Evolutionary conservation across 805 yeast genomes (phyloP), one percentile per base, ranked within the genome.

Genomic region (Zygosaccharomyces siamensis): DNA sequence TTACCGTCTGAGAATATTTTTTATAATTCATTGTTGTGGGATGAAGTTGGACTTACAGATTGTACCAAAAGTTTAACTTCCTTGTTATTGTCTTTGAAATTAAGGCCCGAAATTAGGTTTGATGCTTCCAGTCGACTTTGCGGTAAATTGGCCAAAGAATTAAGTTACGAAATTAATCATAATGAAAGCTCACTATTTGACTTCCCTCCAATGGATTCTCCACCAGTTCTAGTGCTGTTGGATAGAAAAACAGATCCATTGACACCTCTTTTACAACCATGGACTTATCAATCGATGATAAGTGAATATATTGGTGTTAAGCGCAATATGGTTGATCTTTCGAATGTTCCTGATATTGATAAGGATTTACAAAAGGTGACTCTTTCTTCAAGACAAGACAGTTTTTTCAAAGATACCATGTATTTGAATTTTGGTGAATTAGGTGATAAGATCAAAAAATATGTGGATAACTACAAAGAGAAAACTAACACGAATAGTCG

Each of bases 231-330:
- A 41, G 66, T 93, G 10, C 72, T 93, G 2, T 61, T 93, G 42
- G 98, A 93, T 66, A 75, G 99, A 46, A 79, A 82, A 49, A 85
- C 80, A 60, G 99, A 93, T 67, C 97, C 99, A 2, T 73, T 92
- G 11, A 92, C 99, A 0, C 97, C 99, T 1, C 74, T 93, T 27
- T 70, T 93, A 43, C 80, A 84, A 35, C 99, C 98, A 2, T 93
- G 99, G 99, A 90, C 99, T 1, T 93, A 89, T 68, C 98, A 92
- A 63, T 86, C 97, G 2, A 92, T 93, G 98, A 88, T 93, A 14
- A 96, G 92, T 64, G 98, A 95, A 64, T 76, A 89, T 20, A 72
- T 93, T 27, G 96, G 92, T 2, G 86, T 93, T 50, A 71, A 74
- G 30, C 84, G 89, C 61, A 92, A 93, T 58, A 78, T 90, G 2